phyloP scores from a whole-genome alignment of 306 rosid species.

The Fagus crenata region DNA sequence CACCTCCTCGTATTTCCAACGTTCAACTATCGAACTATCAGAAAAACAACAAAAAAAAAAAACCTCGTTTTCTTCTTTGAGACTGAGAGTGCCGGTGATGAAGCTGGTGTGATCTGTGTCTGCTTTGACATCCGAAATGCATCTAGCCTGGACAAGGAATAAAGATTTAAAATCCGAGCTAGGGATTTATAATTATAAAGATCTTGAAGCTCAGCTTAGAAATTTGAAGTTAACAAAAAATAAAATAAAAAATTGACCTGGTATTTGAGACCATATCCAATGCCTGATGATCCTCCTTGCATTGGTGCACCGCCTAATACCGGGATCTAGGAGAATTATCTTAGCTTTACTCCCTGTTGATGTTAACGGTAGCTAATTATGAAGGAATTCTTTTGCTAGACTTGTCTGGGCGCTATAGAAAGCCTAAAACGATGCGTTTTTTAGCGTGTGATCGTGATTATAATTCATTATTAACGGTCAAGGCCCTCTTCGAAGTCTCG shows the following conservation, averaged over 20 bases:
- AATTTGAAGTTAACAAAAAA: neutral
- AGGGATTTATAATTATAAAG: neutral
- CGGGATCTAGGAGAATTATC: conserved; percentile 9
- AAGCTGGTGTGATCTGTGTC: conserved; percentile 96
- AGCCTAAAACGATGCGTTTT: neutral
- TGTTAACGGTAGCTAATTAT: neutral
- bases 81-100: conserved; percentile 90
- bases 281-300: conserved; percentile 96
- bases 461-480: neutral
- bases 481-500: neutral
- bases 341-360: too few species aligned
- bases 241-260: conserved; percentile 46
- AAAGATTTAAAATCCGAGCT: conserved; percentile 6
- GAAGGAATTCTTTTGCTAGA: neutral
- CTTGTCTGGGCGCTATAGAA: neutral
- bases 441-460: neutral
- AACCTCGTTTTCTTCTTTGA: conserved; percentile 97
- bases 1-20: too few species aligned
- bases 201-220: conserved; percentile 8
- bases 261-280: conserved; percentile 95
- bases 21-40: too few species aligned
- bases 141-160: conserved; percentile 62
- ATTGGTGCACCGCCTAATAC: conserved; percentile 44
- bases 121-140: conserved; percentile 92
- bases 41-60: neutral